phyloP scores from a whole-genome alignment of 2,329 filamentous ascomycete species.

The Trichoderma sp. region DNA sequence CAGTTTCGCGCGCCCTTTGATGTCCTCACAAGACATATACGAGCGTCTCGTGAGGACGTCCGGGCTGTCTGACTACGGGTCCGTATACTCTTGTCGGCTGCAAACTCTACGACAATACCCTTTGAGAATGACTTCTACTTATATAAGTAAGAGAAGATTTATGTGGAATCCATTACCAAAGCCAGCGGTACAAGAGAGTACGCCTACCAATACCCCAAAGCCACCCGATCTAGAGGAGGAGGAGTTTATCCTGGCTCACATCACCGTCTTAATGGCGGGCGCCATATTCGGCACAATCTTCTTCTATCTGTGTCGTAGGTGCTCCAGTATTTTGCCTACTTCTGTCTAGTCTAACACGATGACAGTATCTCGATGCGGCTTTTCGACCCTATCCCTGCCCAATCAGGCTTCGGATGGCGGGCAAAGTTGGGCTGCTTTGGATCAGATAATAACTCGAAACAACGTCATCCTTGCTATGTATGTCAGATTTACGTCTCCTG shows the following conservation, averaged over 20 bases:
- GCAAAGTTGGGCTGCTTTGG: not conserved
- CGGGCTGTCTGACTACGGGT: not conserved
- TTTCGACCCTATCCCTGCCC: not conserved
- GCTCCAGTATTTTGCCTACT: not conserved
- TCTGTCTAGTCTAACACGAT: not conserved
- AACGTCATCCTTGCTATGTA: not conserved
- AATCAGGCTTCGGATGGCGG: not conserved
- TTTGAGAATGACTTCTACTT: accelerated
- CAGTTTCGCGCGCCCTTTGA: not conserved
- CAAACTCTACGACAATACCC: not conserved
- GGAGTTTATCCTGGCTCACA: too few relatives aligned
- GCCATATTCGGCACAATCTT: not conserved
- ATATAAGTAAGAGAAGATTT: too few relatives aligned
- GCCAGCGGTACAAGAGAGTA: accelerated
- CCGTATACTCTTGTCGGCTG: not conserved
- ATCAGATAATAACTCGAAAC: not conserved
- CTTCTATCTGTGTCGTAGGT: not conserved
- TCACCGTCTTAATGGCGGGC: not conserved
- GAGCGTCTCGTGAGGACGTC: not conserved
- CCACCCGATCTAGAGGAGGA: not conserved
- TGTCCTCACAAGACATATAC: not conserved
- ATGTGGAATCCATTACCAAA: not conserved
- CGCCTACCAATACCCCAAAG: not conserved
- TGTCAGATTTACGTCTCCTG: not conserved
- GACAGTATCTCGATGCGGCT: not conserved